These are phyloP conservation scores for Meyerozyma carpophila DNA, from an alignment of 1,139 yeast species.

Conservation along the genomic window DNA sequence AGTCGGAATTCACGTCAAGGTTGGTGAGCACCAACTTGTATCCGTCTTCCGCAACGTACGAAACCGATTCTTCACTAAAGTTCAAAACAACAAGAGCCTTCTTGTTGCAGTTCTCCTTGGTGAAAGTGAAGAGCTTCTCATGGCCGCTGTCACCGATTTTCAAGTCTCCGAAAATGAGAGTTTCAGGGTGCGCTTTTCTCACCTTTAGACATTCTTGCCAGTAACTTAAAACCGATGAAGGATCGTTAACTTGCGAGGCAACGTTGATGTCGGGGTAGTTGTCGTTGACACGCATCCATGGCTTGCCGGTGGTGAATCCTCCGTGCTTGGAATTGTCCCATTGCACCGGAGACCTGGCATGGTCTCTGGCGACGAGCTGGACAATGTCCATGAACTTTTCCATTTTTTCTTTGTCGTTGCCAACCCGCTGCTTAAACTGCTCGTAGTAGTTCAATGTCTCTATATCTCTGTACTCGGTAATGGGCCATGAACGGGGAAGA, in stretches of 20 bases:
- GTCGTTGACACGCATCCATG: slow-evolving; percentile 55
- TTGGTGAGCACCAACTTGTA: slow-evolving; percentile 27
- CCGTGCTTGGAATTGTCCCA: slow-evolving; percentile 43
- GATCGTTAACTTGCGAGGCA: slow-evolving; percentile 40
- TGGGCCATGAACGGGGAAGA: slow-evolving; percentile 39
- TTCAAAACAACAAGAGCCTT: slow-evolving; percentile 42
- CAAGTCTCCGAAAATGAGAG: slow-evolving; percentile 45
- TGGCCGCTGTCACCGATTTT: slow-evolving; percentile 36
- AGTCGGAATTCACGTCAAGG: slow-evolving; percentile 16
- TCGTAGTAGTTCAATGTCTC: slow-evolving; percentile 40
- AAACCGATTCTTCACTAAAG: slow-evolving; percentile 29
- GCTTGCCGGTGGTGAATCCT: slow-evolving; percentile 46
- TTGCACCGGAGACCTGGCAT: slow-evolving; percentile 57
- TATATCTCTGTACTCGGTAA: slow-evolving; percentile 48
- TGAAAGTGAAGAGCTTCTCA: slow-evolving; percentile 31
- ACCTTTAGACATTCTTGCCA: slow-evolving; percentile 38
- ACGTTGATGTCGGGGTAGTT: slow-evolving; percentile 47
- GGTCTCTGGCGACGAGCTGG: slow-evolving; percentile 43
- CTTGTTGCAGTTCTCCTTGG: slow-evolving; percentile 22
- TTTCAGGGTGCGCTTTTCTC: slow-evolving; percentile 41
- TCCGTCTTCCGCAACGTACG: slow-evolving; percentile 26
- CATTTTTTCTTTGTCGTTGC: slow-evolving; percentile 24
- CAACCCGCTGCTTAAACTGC: slow-evolving; percentile 25
- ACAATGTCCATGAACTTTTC: slow-evolving; percentile 26
- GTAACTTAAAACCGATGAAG: slow-evolving; percentile 41